A percentile compares a stretch with the other conserved stretches of the same genome.
Evolutionary conservation across 257 asterid genomes (phyloP).

Genomic region (Vinca minor): DNA sequence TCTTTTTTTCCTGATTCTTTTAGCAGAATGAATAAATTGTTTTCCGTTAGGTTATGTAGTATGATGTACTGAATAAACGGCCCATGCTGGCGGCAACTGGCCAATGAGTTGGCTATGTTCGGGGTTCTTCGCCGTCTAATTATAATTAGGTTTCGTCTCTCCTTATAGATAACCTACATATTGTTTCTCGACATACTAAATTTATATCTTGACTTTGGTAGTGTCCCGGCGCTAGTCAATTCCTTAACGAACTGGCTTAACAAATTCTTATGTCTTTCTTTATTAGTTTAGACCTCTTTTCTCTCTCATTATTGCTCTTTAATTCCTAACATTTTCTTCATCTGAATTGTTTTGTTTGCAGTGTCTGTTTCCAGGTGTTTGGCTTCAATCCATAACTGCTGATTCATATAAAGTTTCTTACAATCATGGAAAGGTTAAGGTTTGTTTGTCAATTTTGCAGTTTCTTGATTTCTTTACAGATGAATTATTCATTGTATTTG

Average conservation of each 20-base stretch:
- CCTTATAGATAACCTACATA: no score
- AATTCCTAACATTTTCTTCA: background rate
- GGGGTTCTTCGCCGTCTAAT: no score
- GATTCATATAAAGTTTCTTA: slow-evolving; percentile 48
- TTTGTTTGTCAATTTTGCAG: slow-evolving; percentile 6
- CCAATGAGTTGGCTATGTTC: no score
- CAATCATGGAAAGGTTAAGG: slow-evolving; percentile 44
- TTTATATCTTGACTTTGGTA: no score
- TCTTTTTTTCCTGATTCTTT: slow-evolving; percentile 6
- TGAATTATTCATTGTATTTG: slow-evolving; percentile 8
- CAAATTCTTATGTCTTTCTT: no score
- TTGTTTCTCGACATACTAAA: no score
- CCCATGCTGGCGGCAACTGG: no score
- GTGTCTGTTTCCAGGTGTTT: slow-evolving; percentile 51
- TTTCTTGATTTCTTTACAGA: slow-evolving; percentile 3
- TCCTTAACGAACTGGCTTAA: no score
- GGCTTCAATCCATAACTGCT: slow-evolving; percentile 45
- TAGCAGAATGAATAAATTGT: background rate
- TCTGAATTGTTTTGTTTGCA: slow-evolving; percentile 21
- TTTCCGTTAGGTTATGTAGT: no score
- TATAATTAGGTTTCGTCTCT: no score
- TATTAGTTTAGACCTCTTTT: background rate
- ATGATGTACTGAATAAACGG: no score
- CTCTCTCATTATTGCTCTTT: background rate
- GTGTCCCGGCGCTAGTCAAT: no score